Percentiles rank a stretch among this genome's conserved stretches.
These are phyloP conservation scores for Trichoderma koningiopsis DNA, from an alignment of 2,329 filamentous ascomycete genomes.

Conservation along the genomic window DNA sequence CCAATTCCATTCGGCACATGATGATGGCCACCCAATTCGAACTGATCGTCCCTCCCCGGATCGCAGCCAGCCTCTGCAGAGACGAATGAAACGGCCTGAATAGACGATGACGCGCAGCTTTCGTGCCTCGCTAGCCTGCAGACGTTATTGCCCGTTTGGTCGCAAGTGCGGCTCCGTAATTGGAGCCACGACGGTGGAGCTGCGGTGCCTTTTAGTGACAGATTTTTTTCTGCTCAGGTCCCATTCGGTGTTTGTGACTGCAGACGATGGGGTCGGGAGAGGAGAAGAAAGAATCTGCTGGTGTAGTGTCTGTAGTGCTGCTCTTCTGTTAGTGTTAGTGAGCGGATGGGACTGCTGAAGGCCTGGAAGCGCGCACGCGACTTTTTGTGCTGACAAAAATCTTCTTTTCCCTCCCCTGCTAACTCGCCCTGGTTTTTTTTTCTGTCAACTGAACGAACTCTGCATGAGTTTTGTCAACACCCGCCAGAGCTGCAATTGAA, in stretches of 20 bases:
- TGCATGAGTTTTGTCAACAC: background rate
- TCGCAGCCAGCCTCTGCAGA: background rate
- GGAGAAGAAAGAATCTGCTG: background rate
- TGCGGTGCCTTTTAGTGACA: slow-evolving; percentile 11
- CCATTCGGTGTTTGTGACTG: background rate
- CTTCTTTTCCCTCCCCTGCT: background rate
- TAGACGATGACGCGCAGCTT: slow-evolving; percentile 18
- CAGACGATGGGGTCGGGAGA: background rate
- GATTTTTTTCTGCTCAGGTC: slow-evolving; percentile 16
- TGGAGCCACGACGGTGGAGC: slow-evolving; percentile 22
- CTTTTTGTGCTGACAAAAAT: slow-evolving; percentile 19
- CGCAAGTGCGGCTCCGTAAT: slow-evolving; percentile 23
- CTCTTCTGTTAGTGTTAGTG: background rate
- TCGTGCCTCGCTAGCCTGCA: background rate
- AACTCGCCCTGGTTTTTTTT: slow-evolving; percentile 5
- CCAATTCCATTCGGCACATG: background rate
- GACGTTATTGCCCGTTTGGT: slow-evolving; percentile 24
- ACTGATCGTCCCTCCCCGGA: background rate
- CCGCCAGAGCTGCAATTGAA: background rate
- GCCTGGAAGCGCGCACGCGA: slow-evolving; percentile 17
- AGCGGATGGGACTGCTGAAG: background rate
- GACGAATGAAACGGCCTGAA: slow-evolving; percentile 1
- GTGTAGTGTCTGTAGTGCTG: background rate
- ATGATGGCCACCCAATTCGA: background rate
- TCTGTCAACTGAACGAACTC: background rate